Percentiles rank a stretch among this genome's conserved stretches.
Conservation (phyloP, 1,284 basidiomycete genomes). For the Athelia sp. region DNA sequence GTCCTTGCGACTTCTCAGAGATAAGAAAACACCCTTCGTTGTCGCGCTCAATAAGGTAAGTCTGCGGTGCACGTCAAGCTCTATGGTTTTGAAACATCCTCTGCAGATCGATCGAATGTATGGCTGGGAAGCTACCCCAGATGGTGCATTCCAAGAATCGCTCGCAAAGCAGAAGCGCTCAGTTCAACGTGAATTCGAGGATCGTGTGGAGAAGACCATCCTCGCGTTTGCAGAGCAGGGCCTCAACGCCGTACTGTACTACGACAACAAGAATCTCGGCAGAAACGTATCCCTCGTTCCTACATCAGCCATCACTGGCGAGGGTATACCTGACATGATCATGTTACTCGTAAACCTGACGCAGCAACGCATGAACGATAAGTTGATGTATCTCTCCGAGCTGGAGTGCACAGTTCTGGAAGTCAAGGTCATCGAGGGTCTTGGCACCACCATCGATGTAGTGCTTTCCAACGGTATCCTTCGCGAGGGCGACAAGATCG, state of each 20-base stretch:
- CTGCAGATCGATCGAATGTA: constrained; percentile 95
- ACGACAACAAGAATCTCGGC: constrained; percentile 96
- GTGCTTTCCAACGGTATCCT: constrained; percentile 95
- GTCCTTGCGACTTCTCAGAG: constrained; percentile 88
- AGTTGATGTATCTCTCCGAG: constrained; percentile 97
- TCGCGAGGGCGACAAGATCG: constrained; percentile 91
- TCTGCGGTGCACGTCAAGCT: constrained; percentile 4
- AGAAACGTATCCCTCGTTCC: constrained; percentile 96
- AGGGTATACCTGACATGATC: constrained; percentile 99
- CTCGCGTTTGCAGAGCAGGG: constrained; percentile 97
- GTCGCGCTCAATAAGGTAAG: constrained; percentile 94
- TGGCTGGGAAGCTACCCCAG: constrained; percentile 89
- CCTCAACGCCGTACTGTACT: constrained; percentile 93
- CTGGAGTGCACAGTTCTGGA: constrained; percentile 99
- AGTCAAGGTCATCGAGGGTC: constrained; percentile 98
- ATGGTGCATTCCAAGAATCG: constrained; percentile 91
- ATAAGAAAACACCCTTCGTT: constrained; percentile 98
- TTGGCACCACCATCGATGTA: constrained; percentile 98
- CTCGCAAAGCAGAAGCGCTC: constrained; percentile 80
- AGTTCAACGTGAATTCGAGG: constrained; percentile 92
- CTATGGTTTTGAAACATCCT: too few species aligned
- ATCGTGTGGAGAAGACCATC: constrained; percentile 82
- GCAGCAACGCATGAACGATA: constrained; percentile 96
- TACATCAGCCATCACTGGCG: constrained; percentile 96
- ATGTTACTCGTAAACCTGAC: constrained; percentile 97